Base-by-base conservation (phyloP, 768 basidiomycete species). In the Daedaleopsis sinensis region DNA sequence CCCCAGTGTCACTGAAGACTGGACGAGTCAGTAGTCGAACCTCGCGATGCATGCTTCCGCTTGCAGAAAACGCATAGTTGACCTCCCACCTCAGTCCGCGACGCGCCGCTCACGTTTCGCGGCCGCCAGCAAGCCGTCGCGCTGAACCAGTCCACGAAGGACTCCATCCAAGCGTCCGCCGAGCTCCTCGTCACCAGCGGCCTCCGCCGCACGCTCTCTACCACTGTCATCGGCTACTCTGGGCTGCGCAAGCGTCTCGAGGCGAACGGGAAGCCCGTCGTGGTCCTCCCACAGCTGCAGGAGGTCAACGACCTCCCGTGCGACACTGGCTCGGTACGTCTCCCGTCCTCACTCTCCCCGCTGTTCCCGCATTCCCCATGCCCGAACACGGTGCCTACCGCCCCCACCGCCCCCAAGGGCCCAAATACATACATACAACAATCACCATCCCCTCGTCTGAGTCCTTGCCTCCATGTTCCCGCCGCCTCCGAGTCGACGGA, bases 221-320 rank as follows among this genome's bases (percentile, higher is more conserved):
- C 71, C 18, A 69, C 65, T 32, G 46, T 70, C 53, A 55, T 69
- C 52, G 71, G 68, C 59, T 72, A 67, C 59, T 50, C 62, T 23
- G 59, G 59, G 27, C 65, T 72, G 21, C 53, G 65, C 46, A 61
- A 53, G 59, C 62, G 67, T 32, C 65, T 70, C 39, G 69, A 70
- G 55, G 67, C 65, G 15, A 59, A 66, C 52, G 65, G 69, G 0
- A 67, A 70, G 61, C 61, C 63, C 49, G 64, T 72, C 44, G 19
- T 69, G 49, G 63, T 70, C 19, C 61, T 69, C 37, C 68, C 71
- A 5, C 68, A 70, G 57, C 52, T 72, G 57, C 71, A 72, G 55
- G 71, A 72, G 64, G 71, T 68, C 49, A 72, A 72, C 65, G 61
- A 66, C 44, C 64, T 67, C 23, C 71, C 69, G 3, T 72, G 71